Base-by-base conservation (phyloP, 202 grass and related monocot genomes). In the Panicum virgatum region DNA sequence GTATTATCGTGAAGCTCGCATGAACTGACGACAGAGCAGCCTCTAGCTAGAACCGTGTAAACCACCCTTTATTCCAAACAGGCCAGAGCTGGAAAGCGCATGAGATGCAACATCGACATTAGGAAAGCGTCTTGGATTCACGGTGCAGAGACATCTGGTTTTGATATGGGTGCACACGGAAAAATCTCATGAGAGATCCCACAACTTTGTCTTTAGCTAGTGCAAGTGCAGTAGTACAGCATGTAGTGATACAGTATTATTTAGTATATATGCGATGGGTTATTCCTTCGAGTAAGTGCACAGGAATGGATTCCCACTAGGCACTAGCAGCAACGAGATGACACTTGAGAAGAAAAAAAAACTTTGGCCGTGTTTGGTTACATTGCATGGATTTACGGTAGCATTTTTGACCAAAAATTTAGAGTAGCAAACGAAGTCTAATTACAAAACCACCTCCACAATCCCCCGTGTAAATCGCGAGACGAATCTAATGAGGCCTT, bases 231-330 rank as follows among this genome's bases (percentile, higher is more conserved):
- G 39, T 42, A 9, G 7, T 8, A 37, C 7, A 64, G 15, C 20
- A 20, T 18, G n/a, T 9, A 42, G 39, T 42, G 1, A 2, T 8
- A 37, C 7, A 64, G 15, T 51, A 20, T 18, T 7, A 20, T 52
- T 52, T 13, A 7, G 26, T 36, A 36, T 52, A 53, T 73, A 22
- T 73, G 70, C 48, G 11, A 38, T 2, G 29, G 3, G 46, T 50
- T 53, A 14, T 57, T 57, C 37, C 5, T 74, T 58, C 2, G 51
- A 5, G 19, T 42, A 40, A 58, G 43, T 79, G 76, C 19, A 37
- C 20, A 0, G 12, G 75, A 65, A 78, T 37, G 7, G 11, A 8
- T 78, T 78, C 45, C 76, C 61, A 78, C 61, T 78, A 58, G n/a
- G 61, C 61, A 78, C 61, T 78, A 58, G n/a, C 5, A 45, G 7